Conservation (phyloP, 2,329 filamentous ascomycete species). For the Scedosporium apiospermum region DNA sequence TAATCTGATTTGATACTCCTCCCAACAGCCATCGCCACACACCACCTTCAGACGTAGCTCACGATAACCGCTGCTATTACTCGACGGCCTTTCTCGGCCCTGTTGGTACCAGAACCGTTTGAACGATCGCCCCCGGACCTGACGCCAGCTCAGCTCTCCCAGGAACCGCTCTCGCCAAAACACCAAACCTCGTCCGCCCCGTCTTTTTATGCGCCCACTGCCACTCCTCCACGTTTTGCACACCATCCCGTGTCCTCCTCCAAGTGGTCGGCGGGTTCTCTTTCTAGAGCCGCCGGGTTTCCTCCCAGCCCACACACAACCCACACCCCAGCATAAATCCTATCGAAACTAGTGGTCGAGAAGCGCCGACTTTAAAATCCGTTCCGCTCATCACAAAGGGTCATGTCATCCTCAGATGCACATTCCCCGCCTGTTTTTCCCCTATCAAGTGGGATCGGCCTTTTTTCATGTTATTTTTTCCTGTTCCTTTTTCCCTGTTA, state of each 20-base stretch:
- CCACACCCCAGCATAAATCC: neutral
- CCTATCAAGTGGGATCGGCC: neutral
- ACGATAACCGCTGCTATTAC: neutral
- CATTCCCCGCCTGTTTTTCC: neutral
- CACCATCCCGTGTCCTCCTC: too few species aligned
- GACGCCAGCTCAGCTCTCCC: neutral
- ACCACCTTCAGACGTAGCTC: too few species aligned
- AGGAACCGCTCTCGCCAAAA: neutral
- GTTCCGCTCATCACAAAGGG: neutral
- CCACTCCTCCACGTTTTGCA: too few species aligned
- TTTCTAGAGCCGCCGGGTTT: too few species aligned
- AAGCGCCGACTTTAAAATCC: neutral
- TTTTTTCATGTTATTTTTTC: neutral
- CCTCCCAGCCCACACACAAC: neutral
- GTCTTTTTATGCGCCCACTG: too few species aligned
- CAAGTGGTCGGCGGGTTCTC: too few species aligned
- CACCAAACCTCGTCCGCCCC: too few species aligned
- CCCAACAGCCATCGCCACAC: too few species aligned
- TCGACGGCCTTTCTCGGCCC: neutral
- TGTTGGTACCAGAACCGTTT: neutral
- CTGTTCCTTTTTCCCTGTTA: neutral
- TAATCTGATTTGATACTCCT: too few species aligned
- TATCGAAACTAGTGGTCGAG: neutral
- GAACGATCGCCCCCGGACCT: neutral
- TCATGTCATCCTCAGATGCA: neutral